Conservation (phyloP, 2,329 filamentous ascomycete genomes). For the Aspergillus sp. region DNA sequence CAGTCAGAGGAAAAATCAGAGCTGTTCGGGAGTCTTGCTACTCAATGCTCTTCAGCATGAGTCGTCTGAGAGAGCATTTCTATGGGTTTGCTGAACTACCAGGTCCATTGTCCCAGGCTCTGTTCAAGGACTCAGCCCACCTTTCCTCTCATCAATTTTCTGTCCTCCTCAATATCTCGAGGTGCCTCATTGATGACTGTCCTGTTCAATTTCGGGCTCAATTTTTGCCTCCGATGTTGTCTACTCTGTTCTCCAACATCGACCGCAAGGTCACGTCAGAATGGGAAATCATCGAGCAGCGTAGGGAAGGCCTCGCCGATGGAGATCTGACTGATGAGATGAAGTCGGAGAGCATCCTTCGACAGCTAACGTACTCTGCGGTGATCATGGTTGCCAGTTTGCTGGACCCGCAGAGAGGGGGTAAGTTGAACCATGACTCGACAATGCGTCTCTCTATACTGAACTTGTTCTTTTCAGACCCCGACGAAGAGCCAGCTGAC, state of each 20-base stretch:
- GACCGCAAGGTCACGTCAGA: conserved; percentile 83
- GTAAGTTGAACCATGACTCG: conserved; percentile 45
- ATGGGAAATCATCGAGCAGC: conserved; percentile 71
- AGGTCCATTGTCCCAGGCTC: conserved; percentile 73
- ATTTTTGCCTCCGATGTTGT: conserved; percentile 81
- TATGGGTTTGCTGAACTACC: conserved; percentile 87
- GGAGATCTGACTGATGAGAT: conserved; percentile 91
- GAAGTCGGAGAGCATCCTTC: conserved; percentile 93
- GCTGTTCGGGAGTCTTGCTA: conserved; percentile 92
- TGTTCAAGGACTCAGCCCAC: conserved; percentile 78
- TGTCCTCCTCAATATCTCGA: conserved; percentile 83
- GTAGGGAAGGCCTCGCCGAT: conserved; percentile 60
- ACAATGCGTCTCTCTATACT: neutral
- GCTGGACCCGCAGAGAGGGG: conserved; percentile 67
- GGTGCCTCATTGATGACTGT: conserved; percentile 88
- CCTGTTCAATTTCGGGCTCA: conserved; percentile 71
- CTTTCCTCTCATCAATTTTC: conserved; percentile 92
- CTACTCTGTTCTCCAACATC: conserved; percentile 79
- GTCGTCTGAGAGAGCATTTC: conserved; percentile 79
- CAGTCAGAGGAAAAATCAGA: conserved; percentile 82
- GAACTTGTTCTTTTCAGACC: conserved; percentile 25
- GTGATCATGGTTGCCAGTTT: conserved; percentile 89
- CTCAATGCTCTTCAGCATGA: conserved; percentile 91
- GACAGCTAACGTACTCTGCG: conserved; percentile 87
- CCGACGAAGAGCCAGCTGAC: conserved; percentile 33